Evolutionary conservation across 345 rosid genomes (phyloP), one percentile per base, ranked within the genome.

Genomic region (Excoecaria agallocha): DNA sequence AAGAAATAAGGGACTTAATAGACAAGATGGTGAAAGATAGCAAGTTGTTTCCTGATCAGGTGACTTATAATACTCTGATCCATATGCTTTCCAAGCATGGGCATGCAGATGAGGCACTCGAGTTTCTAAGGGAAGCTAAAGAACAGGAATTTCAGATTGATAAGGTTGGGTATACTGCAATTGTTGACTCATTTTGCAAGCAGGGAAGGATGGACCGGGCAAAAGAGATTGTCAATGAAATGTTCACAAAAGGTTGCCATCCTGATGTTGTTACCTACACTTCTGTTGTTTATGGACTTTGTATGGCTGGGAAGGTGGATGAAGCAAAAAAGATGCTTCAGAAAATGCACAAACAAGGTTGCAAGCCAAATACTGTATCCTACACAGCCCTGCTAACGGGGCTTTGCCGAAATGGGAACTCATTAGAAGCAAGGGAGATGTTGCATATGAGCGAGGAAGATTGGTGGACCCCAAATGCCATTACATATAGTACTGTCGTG

Each of bases 261-360:
- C 98, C 99, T 17, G 98, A 93, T 85, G 97, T 95, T 58, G 98
- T 93, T 50, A 95, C 97, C 66, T 93, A 93, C 74, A 93, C 97
- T 57, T 30, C 96, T 57, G 86, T 95, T 77, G 82, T 93, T 46
- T 78, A 93, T 82, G 99, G 99, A 78, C 86, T 88, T 76, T 94
- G 96, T 78, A 85, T 77, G 70, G 73, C 76, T 76, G 96, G 95
- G 71, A 80, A 90, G 79, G 71, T 95, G 37, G 96, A 89, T 35
- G 86, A 90, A 84, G 97, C 98, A 16, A 88, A 82, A 76, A 91
- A 87, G 84, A 79, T 93, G 91, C 96, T 95, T 75, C 92, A 85
- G 76, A 85, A 89, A 64, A 93, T 91, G 97, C 76, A 86, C 78
- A 83, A 85, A 76, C 91, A 87, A 84, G 98, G 97, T 69, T 83